A percentile compares a stretch with the other conserved stretches of the same genome.
Conservation (phyloP, 1,284 basidiomycete species). For the Boletus holoroseus region DNA sequence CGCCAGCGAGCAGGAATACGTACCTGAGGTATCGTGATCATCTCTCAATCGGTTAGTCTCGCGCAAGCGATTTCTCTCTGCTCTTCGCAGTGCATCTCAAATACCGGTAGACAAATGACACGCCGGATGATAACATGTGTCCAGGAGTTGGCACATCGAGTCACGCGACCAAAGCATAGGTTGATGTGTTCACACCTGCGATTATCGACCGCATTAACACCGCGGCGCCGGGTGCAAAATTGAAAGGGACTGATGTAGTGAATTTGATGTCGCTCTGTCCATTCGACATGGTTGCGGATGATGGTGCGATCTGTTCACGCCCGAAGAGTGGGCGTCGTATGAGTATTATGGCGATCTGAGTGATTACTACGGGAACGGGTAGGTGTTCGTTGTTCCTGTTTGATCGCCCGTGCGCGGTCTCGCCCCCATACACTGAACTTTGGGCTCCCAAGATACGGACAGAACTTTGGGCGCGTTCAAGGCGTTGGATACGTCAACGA, state of each 20-base stretch:
- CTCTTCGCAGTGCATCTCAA: background rate
- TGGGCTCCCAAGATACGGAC: constrained; percentile 48
- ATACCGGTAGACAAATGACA: constrained; percentile 52
- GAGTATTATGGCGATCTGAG: constrained; percentile 68
- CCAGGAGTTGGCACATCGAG: constrained; percentile 47
- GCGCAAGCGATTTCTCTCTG: constrained; percentile 1
- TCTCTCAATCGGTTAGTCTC: constrained; percentile 49
- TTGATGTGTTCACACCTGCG: constrained; percentile 47
- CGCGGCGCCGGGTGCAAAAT: constrained; percentile 55
- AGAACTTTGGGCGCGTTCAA: constrained; percentile 61
- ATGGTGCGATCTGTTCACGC: constrained; percentile 66
- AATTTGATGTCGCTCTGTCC: constrained; percentile 70
- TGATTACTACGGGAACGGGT: constrained; percentile 74
- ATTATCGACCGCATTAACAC: constrained; percentile 61
- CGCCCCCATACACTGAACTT: background rate
- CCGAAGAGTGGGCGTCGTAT: constrained; percentile 53
- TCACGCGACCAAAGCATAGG: constrained; percentile 46
- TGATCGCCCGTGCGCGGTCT: background rate
- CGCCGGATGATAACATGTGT: constrained; percentile 67
- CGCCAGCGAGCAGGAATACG: constrained; percentile 38
- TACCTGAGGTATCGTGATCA: constrained; percentile 47
- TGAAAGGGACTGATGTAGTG: constrained; percentile 53
- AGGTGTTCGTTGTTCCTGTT: constrained; percentile 18
- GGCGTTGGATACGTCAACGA: constrained; percentile 83
- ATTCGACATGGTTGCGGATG: constrained; percentile 62